Conservation (phyloP, 306 rosid species). For the Bauhinia variegata region DNA sequence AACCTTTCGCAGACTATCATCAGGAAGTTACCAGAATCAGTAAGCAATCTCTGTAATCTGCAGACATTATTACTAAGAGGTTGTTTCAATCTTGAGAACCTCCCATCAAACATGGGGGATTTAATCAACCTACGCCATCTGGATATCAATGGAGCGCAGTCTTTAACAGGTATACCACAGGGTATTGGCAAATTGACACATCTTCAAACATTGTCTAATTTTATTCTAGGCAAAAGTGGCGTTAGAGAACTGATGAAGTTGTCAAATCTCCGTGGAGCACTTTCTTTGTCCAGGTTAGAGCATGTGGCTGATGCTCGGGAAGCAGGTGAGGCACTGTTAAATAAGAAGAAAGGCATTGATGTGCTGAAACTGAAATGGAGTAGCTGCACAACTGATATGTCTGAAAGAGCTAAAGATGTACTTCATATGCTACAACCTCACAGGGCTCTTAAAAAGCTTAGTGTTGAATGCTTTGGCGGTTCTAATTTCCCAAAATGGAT, state of each 20-base stretch:
- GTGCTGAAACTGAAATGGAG: constrained; percentile 22
- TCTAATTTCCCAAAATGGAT: constrained; percentile 11
- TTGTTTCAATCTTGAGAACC: constrained; percentile 13
- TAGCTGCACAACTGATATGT: neutral
- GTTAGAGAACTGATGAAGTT: constrained; percentile 5
- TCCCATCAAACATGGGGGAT: constrained; percentile 6
- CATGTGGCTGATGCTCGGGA: neutral
- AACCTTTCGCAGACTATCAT: constrained; percentile 16
- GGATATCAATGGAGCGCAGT: constrained; percentile 17
- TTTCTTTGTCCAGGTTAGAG: constrained; percentile 12
- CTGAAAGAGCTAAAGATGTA: constrained; percentile 16
- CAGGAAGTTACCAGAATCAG: constrained; percentile 13
- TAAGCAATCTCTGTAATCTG: constrained; percentile 26
- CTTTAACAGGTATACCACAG: constrained; percentile 12
- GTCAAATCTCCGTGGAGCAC: constrained; percentile 5
- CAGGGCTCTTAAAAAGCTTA: constrained; percentile 17
- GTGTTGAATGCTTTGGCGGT: constrained; percentile 10
- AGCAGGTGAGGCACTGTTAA: neutral
- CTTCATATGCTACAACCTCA: constrained; percentile 24
- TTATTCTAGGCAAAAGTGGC: neutral
- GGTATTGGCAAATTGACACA: constrained; percentile 11
- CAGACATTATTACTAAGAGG: constrained; percentile 26
- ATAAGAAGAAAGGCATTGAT: constrained; percentile 3
- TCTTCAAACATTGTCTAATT: constrained; percentile 19
- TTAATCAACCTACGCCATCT: constrained; percentile 26